Conservation (phyloP, 768 basidiomycete genomes). For the Lactarius psammicola region DNA sequence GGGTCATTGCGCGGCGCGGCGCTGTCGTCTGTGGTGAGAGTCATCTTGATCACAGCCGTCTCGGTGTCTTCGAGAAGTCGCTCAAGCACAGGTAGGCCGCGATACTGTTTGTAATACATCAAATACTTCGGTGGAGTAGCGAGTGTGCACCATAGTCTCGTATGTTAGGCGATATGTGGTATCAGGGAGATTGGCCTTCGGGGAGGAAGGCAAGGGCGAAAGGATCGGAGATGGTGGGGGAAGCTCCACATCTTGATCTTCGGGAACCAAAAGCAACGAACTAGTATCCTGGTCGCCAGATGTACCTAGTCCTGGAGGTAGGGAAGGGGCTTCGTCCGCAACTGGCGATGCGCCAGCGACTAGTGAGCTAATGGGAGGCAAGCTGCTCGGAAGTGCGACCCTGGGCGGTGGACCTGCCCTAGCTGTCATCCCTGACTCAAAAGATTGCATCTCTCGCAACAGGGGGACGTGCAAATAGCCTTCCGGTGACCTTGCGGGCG, state of each 20-base stretch:
- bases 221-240: slow-evolving; percentile 12
- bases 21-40: slow-evolving; percentile 60
- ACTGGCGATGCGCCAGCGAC: not conserved
- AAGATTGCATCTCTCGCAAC: slow-evolving; percentile 84
- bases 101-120: slow-evolving; percentile 79
- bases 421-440: slow-evolving; percentile 79
- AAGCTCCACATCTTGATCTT: slow-evolving; percentile 18
- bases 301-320: slow-evolving; percentile 7
- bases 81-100: slow-evolving; percentile 72
- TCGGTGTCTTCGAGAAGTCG: slow-evolving; percentile 56
- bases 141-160: slow-evolving; percentile 54
- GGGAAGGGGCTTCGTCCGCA: slow-evolving; percentile 6
- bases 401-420: slow-evolving; percentile 45
- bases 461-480: slow-evolving; percentile 42
- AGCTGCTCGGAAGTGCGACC: not conserved
- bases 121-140: slow-evolving; percentile 73
- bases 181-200: slow-evolving; percentile 26
- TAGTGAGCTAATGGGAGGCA: slow-evolving; percentile 8
- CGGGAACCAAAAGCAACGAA: slow-evolving; percentile 13
- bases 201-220: slow-evolving; percentile 17
- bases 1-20: slow-evolving; percentile 83
- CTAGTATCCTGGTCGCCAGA: slow-evolving; percentile 21
- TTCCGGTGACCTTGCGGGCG: slow-evolving; percentile 48
- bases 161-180: slow-evolving; percentile 40
- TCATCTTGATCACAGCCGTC: slow-evolving; percentile 72